Percentiles rank a stretch among this genome's conserved stretches.
Evolutionary conservation across 2,329 filamentous ascomycete genomes (phyloP).

Genomic region (Blastomyces emzantsi): DNA sequence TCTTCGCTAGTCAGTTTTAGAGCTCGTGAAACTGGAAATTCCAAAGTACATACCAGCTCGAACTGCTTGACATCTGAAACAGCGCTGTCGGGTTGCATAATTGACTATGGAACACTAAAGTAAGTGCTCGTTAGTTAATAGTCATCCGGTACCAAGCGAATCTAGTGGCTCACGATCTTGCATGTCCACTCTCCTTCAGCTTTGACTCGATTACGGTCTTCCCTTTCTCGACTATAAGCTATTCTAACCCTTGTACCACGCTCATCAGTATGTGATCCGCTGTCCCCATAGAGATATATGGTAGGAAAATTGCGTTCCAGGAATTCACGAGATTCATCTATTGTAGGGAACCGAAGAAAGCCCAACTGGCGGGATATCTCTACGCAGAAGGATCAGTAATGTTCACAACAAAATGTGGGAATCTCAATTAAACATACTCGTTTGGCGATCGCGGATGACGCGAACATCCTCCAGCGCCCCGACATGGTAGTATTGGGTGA

Average conservation of each 20-base stretch:
- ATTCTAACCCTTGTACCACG: conserved; percentile 41
- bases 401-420: conserved; percentile 11
- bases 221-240: conserved; percentile 46
- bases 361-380: conserved; percentile 48
- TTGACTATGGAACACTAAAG: conserved; percentile 48
- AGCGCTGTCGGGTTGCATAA: conserved; percentile 47
- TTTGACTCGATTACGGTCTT: conserved; percentile 40
- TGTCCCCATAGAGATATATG: conserved; percentile 43
- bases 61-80: conserved; percentile 50
- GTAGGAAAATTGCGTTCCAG: conserved; percentile 44
- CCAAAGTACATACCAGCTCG: conserved; percentile 39
- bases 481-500: conserved; percentile 44
- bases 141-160: neutral
- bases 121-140: conserved; percentile 4
- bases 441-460: conserved; percentile 50
- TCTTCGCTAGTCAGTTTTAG: conserved; percentile 14
- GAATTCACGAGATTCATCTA: conserved; percentile 45
- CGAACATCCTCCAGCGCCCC: conserved; percentile 48
- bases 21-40: neutral
- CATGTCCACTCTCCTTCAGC: conserved; percentile 51
- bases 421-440: conserved; percentile 34
- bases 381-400: conserved; percentile 24
- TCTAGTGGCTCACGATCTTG: conserved; percentile 37
- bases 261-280: conserved; percentile 29
- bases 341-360: conserved; percentile 46